Evolutionary conservation across 2,329 filamentous ascomycete genomes (phyloP), one percentile per base, ranked within the genome.

Genomic region (Fusarium kyushuense): DNA sequence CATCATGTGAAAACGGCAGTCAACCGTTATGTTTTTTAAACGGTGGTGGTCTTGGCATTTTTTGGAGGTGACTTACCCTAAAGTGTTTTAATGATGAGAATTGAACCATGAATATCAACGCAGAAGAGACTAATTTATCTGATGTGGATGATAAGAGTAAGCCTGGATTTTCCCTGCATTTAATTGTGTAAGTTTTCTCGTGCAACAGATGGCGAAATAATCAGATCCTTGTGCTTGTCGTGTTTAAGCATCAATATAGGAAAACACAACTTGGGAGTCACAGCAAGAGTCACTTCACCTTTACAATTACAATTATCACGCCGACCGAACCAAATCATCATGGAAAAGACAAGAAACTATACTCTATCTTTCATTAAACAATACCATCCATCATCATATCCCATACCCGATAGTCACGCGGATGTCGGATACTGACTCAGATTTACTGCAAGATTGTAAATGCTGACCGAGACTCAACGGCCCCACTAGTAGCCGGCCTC

Each of bases 381-480:
- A 16, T 30, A 40, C 4, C 35, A 19, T 11, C 23, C 30, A 32
- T 40, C 4, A 10, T 17, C 12, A 23, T 29, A 47, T 48, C n/a
- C 27, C 59, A 45, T 48, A 63, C 23, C 59, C 58, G 59, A 63
- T 30, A 47, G 4, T 58, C 32, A 58, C 60, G 60, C 53, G 30
- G 43, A 16, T 33, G n/a, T 58, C 59, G 52, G 43, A 35, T 58
- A 63, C 58, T 58, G 65, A 63, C 54, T 67, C 61, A 63, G 57
- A 58, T 40, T 40, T n/a, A 66, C 52, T 54, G 30, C 60, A 7
- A 29, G 65, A 69, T 69, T 69, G 62, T 41, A 70, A 70, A 69
- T 69, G 67, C 66, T 69, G 54, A 69, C 67, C 47, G 54, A 69
- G 54, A 54, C 35, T 51, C 48, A 70, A 59, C 51, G 42, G 54